Evolutionary conservation across 228 moss, liverwort and hornwort genomes (phyloP), one percentile per base, ranked within the genome.

Genomic region (Sphagnum fallax): DNA sequence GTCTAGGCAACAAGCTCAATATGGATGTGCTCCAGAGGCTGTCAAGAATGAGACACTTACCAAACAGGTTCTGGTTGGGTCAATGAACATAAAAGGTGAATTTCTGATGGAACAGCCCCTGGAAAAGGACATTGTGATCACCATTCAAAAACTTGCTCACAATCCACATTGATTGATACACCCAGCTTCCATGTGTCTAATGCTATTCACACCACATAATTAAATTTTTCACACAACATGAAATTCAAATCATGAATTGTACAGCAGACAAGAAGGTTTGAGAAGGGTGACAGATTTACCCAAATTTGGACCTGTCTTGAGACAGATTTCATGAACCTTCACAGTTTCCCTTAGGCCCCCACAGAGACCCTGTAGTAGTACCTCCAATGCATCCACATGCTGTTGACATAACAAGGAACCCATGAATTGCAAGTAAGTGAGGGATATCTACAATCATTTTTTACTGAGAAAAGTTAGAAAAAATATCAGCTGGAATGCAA

Each of bases 301-400:
- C 76, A 92, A 74, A 81, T 89, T 92, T 47, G 90, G 84, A 10
- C 92, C 92, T 10, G 90, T 98, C 74, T 94, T 98, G 51, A 94
- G 80, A 69, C 80, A 92, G 47, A 92, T 84, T 67, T 98, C 98
- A 73, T 98, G 92, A 10, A 87, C 84, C 82, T 84, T 90, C 32
- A 92, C 69, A n/a, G 88, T 84, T 80, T 98, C 92, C 64, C 93
- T 83, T 53, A 85, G 78, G 47, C 94, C 91, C 55, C 98, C 94
- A 71, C 91, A 98, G 47, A 98, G 90, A 49, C 91, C 98, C 76
- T 93, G 91, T 70, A 97, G 79, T 69, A 97, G 72, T 65, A 97
- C 93, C 83, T 93, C 97, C 74, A 93, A 60, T n/a, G 92, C 98
- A 81, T 82, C 90, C 74, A 92, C 93, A 69, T 98, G 90, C 92